Base-by-base conservation (phyloP, 768 basidiomycete species). In the Naganishia kalamii region DNA sequence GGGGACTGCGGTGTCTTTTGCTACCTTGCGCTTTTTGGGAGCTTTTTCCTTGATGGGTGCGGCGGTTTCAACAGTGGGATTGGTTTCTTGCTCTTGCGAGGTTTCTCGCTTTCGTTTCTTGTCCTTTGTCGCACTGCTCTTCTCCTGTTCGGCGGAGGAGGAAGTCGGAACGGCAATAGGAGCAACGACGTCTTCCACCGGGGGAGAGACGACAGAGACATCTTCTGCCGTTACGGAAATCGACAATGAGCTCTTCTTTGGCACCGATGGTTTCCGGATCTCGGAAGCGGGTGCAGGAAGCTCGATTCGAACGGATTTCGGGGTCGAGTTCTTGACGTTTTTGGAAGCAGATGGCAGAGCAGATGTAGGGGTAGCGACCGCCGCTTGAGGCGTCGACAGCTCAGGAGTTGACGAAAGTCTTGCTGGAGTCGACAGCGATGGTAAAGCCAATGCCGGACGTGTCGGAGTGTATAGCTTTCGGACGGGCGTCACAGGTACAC, bases 231-330 rank as follows among this genome's bases (percentile, higher is more conserved):
- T 57, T 4, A 40, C 37, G 21, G 54, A 57, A 40, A 23, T 40
- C 8, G 54, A 57, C 23, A 57, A 25, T 35, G 54, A 57, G 54
- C 54, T 57, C n/a, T 35, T 41, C 54, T n/a, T n/a, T n/a, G 33
- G 15, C 8, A 57, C 4, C 10, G 54, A 21, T 37, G n/a, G 35
- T 17, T 37, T 37, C 3, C 54, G 54, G n/a, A 40, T 25, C n/a
- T 57, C 54, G 23, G 33, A 23, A 19, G 37, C 30, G 2, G 35
- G 35, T 23, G 21, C 27, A 12, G 54, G 37, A 8, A 35, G 33
- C 7, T 7, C 54, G 54, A 41, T 57, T 23, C 32, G 33, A 11
- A 27, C 37, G 12, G 37, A 25, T 40, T 57, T 57, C 0, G 37
- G 17, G 12, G 23, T 37, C 13, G 35, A 17, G 0, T 40, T 57